phyloP scores from a whole-genome alignment of 1,284 basidiomycete genomes.

The Irpex sp. region DNA sequence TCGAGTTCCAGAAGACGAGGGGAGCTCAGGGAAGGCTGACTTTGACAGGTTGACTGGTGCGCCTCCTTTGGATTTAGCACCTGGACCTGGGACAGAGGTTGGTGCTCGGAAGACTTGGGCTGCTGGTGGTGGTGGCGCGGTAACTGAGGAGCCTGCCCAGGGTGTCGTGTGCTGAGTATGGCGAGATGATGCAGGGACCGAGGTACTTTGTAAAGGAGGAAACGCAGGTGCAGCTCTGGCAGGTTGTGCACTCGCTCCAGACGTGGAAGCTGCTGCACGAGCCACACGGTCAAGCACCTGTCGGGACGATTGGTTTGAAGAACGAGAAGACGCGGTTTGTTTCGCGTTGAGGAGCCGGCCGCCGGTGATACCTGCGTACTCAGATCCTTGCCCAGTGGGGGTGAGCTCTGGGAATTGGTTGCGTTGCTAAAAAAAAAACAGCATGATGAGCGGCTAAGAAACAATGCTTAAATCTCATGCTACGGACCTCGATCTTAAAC shows the following conservation, averaged over 20 bases:
- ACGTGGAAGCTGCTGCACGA: conserved; percentile 67
- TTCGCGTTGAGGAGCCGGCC: conserved; percentile 85
- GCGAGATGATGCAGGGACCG: conserved; percentile 33
- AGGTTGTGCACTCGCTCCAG: conserved; percentile 28
- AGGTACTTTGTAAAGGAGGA: conserved; percentile 10
- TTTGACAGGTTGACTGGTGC: conserved; percentile 49
- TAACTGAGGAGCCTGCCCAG: conserved; percentile 42
- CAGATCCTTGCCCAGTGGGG: conserved; percentile 55
- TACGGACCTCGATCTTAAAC: conserved; percentile 74
- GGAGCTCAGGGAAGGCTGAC: conserved; percentile 71
- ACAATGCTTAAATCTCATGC: background rate
- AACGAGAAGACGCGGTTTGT: conserved; percentile 60
- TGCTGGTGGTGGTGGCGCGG: conserved; percentile 17
- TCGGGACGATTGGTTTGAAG: conserved; percentile 53
- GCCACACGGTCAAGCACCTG: conserved; percentile 88
- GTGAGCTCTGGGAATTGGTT: conserved; percentile 80
- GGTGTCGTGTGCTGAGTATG: conserved; percentile 51
- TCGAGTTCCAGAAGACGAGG: conserved; percentile 36
- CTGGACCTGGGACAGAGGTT: conserved; percentile 26
- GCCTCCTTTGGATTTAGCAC: conserved; percentile 22
- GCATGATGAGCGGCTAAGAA: too few relatives aligned
- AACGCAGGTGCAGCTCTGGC: conserved; percentile 14
- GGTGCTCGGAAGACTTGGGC: conserved; percentile 18
- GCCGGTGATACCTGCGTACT: conserved; percentile 76
- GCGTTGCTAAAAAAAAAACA: conserved; percentile 57